Evolutionary conservation across 2,329 filamentous ascomycete species (phyloP).

Genomic region (Stagonosporopsis chrysanthemi): DNA sequence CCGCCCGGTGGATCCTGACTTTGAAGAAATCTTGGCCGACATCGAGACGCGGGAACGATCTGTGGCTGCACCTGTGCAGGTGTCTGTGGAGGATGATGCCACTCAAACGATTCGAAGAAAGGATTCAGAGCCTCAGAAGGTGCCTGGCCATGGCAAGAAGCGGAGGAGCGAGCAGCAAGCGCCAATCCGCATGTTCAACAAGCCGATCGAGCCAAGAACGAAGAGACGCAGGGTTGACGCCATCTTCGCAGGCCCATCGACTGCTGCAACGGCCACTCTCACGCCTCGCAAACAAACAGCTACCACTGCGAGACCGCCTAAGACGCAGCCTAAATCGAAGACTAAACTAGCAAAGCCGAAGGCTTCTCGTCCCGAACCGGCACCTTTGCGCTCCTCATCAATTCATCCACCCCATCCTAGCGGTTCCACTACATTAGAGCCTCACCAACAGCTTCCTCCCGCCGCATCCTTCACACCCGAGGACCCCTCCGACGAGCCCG

Average conservation of each 20-base stretch:
- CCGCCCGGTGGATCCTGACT: constrained; percentile 5
- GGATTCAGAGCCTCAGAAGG: neutral
- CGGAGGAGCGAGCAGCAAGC: neutral
- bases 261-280: neutral
- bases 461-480: constrained; percentile 31
- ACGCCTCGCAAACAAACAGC: neutral
- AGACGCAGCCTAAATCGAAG: neutral
- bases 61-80: neutral
- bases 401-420: constrained; percentile 15
- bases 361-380: neutral
- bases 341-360: neutral
- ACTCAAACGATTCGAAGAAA: neutral
- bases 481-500: constrained; percentile 23
- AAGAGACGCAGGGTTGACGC: constrained; percentile 9
- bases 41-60: constrained; percentile 8
- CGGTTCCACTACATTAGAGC: constrained; percentile 28
- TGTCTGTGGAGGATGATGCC: too few species aligned
- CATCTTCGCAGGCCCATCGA: neutral
- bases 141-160: neutral
- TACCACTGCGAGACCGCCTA: neutral
- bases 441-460: constrained; percentile 28
- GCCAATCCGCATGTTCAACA: constrained; percentile 5
- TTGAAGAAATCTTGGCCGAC: constrained; percentile 7
- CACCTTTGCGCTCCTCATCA: neutral
- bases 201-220: constrained; percentile 1